Percentiles rank a stretch among this genome's conserved stretches.
phyloP scores from a whole-genome alignment of 2,329 filamentous ascomycete genomes.

The Diaporthe destruens region DNA sequence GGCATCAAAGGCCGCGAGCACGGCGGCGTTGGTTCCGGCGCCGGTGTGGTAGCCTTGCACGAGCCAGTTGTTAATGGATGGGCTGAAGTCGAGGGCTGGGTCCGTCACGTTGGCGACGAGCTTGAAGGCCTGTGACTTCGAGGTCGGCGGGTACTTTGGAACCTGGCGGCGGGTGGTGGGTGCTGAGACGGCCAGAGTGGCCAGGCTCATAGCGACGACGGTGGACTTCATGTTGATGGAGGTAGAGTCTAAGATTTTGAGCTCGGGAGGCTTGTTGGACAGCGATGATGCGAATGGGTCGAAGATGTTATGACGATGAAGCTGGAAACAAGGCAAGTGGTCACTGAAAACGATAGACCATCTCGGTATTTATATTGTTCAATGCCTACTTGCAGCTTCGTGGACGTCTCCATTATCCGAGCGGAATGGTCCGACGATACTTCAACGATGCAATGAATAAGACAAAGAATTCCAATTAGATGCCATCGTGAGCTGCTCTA shows the following conservation, averaged over 20 bases:
- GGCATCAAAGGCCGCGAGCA: conserved; percentile 6
- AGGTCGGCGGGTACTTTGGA: neutral
- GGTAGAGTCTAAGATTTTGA: neutral
- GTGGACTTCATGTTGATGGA: neutral
- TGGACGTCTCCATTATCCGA: neutral
- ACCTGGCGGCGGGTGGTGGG: neutral
- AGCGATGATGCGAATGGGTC: neutral
- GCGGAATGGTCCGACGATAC: neutral
- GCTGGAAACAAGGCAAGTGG: neutral
- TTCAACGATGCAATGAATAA: neutral
- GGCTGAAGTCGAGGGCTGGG: neutral
- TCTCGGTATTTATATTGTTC: neutral
- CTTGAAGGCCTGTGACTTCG: conserved; percentile 4
- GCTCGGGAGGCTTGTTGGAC: neutral
- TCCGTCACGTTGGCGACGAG: conserved; percentile 3
- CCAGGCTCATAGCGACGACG: neutral
- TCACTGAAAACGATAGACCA: too few species aligned
- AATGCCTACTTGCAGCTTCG: too few species aligned
- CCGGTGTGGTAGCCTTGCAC: conserved; percentile 13
- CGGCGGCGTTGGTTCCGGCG: conserved; percentile 5
- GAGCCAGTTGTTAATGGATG: neutral
- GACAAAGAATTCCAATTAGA: neutral
- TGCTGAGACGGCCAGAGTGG: neutral
- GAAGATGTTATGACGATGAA: neutral
- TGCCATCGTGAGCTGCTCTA: neutral